These are phyloP conservation scores for Xylariales sp. DNA, from an alignment of 2,329 filamentous ascomycete genomes.

Conservation along the genomic window DNA sequence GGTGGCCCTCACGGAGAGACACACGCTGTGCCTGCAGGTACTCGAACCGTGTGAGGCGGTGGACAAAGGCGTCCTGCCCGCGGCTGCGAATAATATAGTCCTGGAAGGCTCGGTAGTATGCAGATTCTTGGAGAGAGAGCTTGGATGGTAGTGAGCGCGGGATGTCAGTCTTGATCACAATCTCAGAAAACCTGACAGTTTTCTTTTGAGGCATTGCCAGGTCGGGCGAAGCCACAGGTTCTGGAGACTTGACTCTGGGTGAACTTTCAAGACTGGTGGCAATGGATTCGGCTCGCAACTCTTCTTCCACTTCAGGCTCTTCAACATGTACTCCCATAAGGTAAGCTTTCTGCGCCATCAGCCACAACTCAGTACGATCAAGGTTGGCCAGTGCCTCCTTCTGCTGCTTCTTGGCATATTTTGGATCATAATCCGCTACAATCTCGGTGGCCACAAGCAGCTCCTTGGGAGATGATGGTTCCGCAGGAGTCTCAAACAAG, in stretches of 20 bases:
- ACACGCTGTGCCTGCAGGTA: conserved; percentile 80
- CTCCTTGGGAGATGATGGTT: conserved; percentile 36
- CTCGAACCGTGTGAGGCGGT: conserved; percentile 81
- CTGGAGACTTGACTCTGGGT: conserved; percentile 16
- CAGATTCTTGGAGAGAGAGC: conserved; percentile 60
- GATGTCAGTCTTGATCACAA: conserved; percentile 37
- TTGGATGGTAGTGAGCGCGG: conserved; percentile 48
- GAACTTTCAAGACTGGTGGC: conserved; percentile 28
- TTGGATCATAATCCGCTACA: conserved; percentile 66
- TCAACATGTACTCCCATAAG: conserved; percentile 62
- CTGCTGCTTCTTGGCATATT: conserved; percentile 70
- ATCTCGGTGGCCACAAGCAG: conserved; percentile 63
- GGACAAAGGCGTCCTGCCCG: conserved; percentile 73
- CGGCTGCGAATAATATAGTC: conserved; percentile 64
- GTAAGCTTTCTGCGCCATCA: conserved; percentile 76
- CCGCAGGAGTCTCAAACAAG: conserved; percentile 25
- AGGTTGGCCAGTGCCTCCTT: conserved; percentile 68
- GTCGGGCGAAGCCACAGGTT: conserved; percentile 19
- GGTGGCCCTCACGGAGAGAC: conserved; percentile 67
- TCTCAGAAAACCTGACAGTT: conserved; percentile 68
- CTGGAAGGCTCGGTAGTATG: conserved; percentile 86
- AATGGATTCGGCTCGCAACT: conserved; percentile 29
- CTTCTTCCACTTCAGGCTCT: conserved; percentile 32
- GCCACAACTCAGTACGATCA: conserved; percentile 82
- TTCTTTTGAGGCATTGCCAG: conserved; percentile 41